Evolutionary conservation across 129 eudicot species (phyloP), one percentile per base, ranked within the genome.

Genomic region (Chrysanthemum makinoi): DNA sequence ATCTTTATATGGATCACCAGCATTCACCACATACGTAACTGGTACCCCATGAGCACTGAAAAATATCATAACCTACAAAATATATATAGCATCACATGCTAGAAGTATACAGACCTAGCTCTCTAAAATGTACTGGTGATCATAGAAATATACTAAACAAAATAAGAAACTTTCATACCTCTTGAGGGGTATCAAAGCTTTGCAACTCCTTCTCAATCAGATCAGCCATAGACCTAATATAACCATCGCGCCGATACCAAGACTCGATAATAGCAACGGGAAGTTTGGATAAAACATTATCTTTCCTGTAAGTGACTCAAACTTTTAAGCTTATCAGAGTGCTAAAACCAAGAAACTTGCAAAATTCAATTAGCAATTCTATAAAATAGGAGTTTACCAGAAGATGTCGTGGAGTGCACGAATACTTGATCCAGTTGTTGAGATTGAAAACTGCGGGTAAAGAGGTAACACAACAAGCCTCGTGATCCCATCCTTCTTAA

Each of bases 21-120:
- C 97, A 55, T 86, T 72, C 70, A 80, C 85, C 69, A 91, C 90
- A 51, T 91, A 91, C 50, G 89, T 88, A 3, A 86, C 87, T 1
- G 97, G 97, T 26, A 91, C 97, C 61, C 97, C 97, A 81, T 91
- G 97, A 33, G 97, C 97, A 52, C 97, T 91, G 55, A 88, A 91
- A 79, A 91, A 91, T 78, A 91, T 88, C 94, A 91, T 88, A 10
- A 82, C 96, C 96, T 91, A 52, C 44, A 72, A 53, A 35, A 30
- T 62, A 11, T 0, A 26, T 0, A 26, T 26, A 26, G 28, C 28
- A 26, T 26, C 28, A 39, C 69, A 64, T 39, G 16, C 11, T 9
- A 3, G 2, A 61, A 14, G 14, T 14, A 60, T 12, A 4, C 3
- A 5, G 43, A 12, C 65, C 65, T 12, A 59, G 6, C 24, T 28